Base-by-base conservation (phyloP, 129 eudicot species). In the Calendula officinalis region DNA sequence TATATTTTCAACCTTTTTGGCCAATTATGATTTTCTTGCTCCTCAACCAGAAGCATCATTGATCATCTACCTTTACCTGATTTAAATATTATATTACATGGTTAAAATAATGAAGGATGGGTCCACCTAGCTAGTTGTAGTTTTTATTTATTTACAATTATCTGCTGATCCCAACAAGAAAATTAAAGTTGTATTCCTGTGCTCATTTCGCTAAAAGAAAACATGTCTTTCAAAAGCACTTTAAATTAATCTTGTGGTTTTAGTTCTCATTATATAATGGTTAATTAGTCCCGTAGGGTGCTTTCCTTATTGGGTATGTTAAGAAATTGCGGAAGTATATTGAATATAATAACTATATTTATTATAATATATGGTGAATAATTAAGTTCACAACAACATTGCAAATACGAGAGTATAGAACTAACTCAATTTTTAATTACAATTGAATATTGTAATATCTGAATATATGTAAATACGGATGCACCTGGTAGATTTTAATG, bases 11-110 rank as follows among this genome's bases (percentile, higher is more conserved):
- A 56, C 52, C 39, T 65, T 55, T 53, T 56, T 14, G 27, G 37
- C 16, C 67, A 74, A 73, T 74, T 57, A 74, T 57, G 56, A 57
- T 66, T 30, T 47, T 74, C 62, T 39, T 66, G 78, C 67, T 57
- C 62, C 73, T 74, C 67, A 74, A 57, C 67, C 47, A 65, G 67
- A 66, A 74, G 73, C 78, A 74, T 74, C 67, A 50, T n/a, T n/a
- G n/a, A n/a, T n/a, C n/a, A 22, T 49, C 47, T 39, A 39, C 62
- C 55, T 65, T 58, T 56, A 62, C 57, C 38, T 71, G 40, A 44
- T 52, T 51, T 33, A 52, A 70, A 62, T 71, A 62, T 41, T 57
- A 61, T 55, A 34, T 36, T 49, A 64, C 56, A 46, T 50, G 10
- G 53, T 35, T 46, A 56, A 2, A 36, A 46, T 64, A 10, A 73